Evolutionary conservation across 1,284 basidiomycete species (phyloP).

Genomic region (Fomes fomentarius): DNA sequence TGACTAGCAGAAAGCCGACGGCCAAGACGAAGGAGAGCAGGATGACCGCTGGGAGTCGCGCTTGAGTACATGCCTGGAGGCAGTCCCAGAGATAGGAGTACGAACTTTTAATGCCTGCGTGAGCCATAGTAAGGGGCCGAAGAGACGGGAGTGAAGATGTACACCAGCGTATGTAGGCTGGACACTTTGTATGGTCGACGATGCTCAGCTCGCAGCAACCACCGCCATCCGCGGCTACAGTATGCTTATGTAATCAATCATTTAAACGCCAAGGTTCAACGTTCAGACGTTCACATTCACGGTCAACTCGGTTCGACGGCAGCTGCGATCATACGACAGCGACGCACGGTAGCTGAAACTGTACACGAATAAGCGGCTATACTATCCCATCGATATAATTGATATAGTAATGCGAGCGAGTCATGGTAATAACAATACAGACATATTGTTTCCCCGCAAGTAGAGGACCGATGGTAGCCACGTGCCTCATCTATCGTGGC

Average conservation of each 20-base stretch:
- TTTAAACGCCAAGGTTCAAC: not conserved
- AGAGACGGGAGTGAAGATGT: constrained; percentile 4
- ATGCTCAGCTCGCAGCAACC: not conserved
- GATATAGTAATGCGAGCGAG: constrained; percentile 10
- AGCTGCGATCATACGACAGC: not conserved
- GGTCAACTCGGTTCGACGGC: too few species aligned
- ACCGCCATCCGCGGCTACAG: not conserved
- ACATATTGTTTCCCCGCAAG: too few species aligned
- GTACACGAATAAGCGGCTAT: not conserved
- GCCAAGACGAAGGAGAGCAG: constrained; percentile 96
- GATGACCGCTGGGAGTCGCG: constrained; percentile 73
- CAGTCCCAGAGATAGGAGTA: constrained; percentile 9
- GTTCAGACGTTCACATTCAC: too few species aligned
- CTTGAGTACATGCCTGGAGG: constrained; percentile 16
- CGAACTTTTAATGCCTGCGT: constrained; percentile 38
- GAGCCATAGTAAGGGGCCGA: constrained; percentile 24
- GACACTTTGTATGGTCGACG: not conserved
- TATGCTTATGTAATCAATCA: constrained; percentile 5
- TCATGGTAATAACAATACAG: constrained; percentile 14
- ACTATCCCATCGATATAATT: constrained; percentile 7
- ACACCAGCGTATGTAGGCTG: constrained; percentile 6
- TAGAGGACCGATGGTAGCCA: too few species aligned
- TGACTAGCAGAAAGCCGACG: constrained; percentile 95
- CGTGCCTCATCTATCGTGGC: constrained; percentile 28
- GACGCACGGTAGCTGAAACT: too few species aligned